Evolutionary conservation across 148 eudicot genomes (phyloP).

Genomic region (Rhododendron ovatum): DNA sequence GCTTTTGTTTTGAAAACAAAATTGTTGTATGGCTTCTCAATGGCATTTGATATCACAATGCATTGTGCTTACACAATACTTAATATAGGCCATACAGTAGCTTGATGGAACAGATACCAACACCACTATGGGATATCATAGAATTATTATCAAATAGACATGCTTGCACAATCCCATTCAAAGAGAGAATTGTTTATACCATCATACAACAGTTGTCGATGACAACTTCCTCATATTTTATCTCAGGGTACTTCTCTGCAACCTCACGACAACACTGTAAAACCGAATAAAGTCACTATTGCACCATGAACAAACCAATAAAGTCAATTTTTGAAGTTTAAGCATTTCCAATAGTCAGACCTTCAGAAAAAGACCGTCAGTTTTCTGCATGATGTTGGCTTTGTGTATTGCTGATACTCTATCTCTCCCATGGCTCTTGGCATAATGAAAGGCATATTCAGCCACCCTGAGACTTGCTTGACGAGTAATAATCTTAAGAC

Average conservation of each 20-base stretch:
- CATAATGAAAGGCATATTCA: slow-evolving; percentile 94
- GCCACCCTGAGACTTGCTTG: slow-evolving; percentile 97
- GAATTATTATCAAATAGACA: neutral
- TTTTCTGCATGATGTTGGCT: slow-evolving; percentile 99
- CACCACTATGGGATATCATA: neutral
- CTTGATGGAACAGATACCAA: neutral
- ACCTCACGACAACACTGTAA: slow-evolving; percentile 98
- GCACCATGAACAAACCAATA: neutral
- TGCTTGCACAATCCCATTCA: neutral
- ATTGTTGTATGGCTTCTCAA: neutral
- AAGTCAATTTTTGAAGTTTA: neutral
- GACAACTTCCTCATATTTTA: slow-evolving; percentile 88
- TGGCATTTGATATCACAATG: neutral
- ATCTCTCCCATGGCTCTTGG: slow-evolving; percentile 78
- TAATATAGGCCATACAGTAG: neutral
- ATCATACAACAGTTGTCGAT: slow-evolving; percentile 97
- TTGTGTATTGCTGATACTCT: slow-evolving; percentile 96
- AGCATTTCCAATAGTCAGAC: slow-evolving; percentile 22
- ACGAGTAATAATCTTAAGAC: slow-evolving; percentile 94
- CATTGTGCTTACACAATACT: neutral
- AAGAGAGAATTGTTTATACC: slow-evolving; percentile 39
- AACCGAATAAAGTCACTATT: slow-evolving; percentile 13
- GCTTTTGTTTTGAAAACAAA: neutral
- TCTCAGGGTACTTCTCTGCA: slow-evolving; percentile 95
- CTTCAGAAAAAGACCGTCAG: slow-evolving; percentile 95